A percentile compares a stretch with the other conserved stretches of the same genome.
These are phyloP conservation scores for Cladorrhinum sp. DNA, from an alignment of 2,329 filamentous ascomycete genomes.

Conservation along the genomic window DNA sequence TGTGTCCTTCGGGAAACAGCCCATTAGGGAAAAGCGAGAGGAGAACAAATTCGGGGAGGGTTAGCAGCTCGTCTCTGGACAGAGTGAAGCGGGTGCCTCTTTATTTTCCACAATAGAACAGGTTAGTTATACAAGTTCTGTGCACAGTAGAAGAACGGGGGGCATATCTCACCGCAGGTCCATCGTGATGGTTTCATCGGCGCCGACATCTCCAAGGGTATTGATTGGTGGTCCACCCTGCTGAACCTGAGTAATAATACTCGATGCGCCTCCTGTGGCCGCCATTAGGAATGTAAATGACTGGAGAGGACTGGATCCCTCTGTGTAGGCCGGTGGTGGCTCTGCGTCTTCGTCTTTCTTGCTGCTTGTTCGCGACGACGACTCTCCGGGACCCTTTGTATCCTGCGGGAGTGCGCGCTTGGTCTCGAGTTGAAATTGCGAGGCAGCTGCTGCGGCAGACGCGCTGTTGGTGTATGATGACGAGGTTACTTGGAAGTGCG, in stretches of 20 bases:
- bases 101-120: constrained; percentile 16
- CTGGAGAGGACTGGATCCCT: constrained; percentile 87
- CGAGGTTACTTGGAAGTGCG: constrained; percentile 18
- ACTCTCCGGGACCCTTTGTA: constrained; percentile 60
- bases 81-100: constrained; percentile 93
- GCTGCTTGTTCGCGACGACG: constrained; percentile 47
- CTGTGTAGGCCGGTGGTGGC: constrained; percentile 92
- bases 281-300: constrained; percentile 98
- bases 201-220: constrained; percentile 77
- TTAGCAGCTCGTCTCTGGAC: constrained; percentile 90
- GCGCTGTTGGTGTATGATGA: constrained; percentile 16
- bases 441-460: constrained; percentile 21
- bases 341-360: constrained; percentile 86
- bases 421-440: constrained; percentile 61
- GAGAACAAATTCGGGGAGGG: constrained; percentile 93
- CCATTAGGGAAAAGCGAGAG: constrained; percentile 98
- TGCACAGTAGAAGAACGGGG: background rate
- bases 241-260: constrained; percentile 98
- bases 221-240: constrained; percentile 89
- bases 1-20: constrained; percentile 93
- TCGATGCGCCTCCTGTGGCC: constrained; percentile 91
- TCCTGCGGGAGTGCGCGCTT: constrained; percentile 82
- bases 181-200: constrained; percentile 92
- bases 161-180: constrained; percentile 73
- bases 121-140: constrained; percentile 18